These are phyloP conservation scores for Coprinellus micaceus DNA, from an alignment of 768 basidiomycete genomes.

Conservation along the genomic window DNA sequence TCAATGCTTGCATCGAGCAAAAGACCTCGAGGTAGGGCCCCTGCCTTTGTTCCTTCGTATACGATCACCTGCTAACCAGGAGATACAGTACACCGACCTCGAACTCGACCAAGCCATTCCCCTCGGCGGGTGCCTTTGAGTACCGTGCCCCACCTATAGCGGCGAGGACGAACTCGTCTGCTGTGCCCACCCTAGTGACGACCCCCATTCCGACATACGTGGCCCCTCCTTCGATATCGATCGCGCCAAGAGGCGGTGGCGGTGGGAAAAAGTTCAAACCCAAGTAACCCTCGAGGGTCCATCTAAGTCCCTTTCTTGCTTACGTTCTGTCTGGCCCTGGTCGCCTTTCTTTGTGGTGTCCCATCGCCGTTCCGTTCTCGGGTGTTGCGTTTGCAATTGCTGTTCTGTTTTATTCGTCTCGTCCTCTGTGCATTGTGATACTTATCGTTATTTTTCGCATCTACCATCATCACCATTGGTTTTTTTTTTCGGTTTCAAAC, in stretches of 20 bases:
- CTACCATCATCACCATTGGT: too few relatives aligned
- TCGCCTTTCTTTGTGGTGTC: too few relatives aligned
- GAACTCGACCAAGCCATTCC: not conserved
- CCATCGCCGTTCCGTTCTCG: too few relatives aligned
- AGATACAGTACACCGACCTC: too few relatives aligned
- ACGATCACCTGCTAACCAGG: not conserved
- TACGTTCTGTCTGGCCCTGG: too few relatives aligned
- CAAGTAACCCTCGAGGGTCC: not conserved
- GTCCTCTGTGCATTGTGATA: too few relatives aligned
- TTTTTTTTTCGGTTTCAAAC: too few relatives aligned
- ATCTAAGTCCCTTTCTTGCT: too few relatives aligned
- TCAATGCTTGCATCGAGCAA: slow-evolving; percentile 1
- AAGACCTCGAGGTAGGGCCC: not conserved
- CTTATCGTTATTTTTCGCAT: too few relatives aligned
- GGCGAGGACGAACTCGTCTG: not conserved
- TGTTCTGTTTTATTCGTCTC: too few relatives aligned
- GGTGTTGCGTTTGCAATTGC: too few relatives aligned
- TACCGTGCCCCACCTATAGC: not conserved
- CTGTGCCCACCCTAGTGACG: not conserved
- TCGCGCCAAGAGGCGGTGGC: not conserved
- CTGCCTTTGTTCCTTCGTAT: not conserved
- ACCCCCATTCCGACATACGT: not conserved
- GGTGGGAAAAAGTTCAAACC: slow-evolving; percentile 2
- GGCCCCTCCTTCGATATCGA: not conserved
- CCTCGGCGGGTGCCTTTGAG: not conserved